Evolutionary conservation across 176 grass and related monocot genomes (phyloP), one percentile per base, ranked within the genome.

Genomic region (Tillandsia leiboldiana): DNA sequence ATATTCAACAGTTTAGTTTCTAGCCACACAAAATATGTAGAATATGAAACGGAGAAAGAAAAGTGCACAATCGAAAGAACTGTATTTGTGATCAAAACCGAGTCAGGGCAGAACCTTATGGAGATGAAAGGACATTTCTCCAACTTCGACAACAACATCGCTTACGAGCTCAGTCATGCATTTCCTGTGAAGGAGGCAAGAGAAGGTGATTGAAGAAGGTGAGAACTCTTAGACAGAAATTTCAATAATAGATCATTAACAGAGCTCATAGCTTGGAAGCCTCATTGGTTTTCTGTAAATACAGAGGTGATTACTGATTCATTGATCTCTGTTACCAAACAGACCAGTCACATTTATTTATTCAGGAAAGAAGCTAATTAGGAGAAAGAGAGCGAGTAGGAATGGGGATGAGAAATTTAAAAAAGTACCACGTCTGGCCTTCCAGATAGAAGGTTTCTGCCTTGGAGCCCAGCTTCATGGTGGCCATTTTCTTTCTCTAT

Each of bases 401-500:
- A 22, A 28, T 0, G 11, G 24, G 10, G 51, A 58, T 33, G 28
- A 1, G 51, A 70, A 64, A 76, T 47, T 64, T 42, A 23, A 1
- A 61, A 57, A n/a, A 18, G 15, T 61, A 87, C 88, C 88, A 91
- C 72, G 81, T 91, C 71, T 87, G 84, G 81, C 72, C 88, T 73
- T 87, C 81, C 0, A 81, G 81, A 57, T 84, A 70, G 71, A 91
- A 91, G 3, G 77, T 74, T 33, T 87, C 88, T 12, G 78, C 74
- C 75, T 87, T 91, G 78, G 84, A 87, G 6, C 88, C 88, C 20
- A 91, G 9, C 72, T 91, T 91, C 84, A 87, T 87, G 48, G 75
- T 87, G 48, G 72, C 78, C 88, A 91, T 91, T 64, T 11, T 73
- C 57, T 53, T 50, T 56, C 23, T 20, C 9, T 1, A 10, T 24